Conservation (phyloP, 345 rosid species). For the Eucalyptus lansdowneana region DNA sequence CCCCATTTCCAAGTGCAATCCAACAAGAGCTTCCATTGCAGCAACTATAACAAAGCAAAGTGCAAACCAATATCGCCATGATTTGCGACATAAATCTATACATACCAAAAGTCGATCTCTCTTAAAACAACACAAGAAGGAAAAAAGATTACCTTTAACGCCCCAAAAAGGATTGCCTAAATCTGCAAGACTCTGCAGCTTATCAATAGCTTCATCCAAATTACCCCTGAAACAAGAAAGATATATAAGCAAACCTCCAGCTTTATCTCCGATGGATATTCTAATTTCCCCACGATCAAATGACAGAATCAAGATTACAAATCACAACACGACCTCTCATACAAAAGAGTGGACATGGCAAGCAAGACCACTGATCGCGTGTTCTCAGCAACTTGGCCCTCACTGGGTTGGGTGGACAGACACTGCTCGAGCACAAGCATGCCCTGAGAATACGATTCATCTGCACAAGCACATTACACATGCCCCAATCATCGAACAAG, state of each 20-base stretch:
- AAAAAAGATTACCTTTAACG: slow-evolving; percentile 32
- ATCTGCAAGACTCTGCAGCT: slow-evolving; percentile 26
- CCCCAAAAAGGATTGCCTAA: slow-evolving; percentile 19
- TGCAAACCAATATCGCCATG: background rate
- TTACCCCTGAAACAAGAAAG: slow-evolving; percentile 29
- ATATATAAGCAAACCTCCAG: background rate
- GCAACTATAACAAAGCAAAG: slow-evolving; percentile 25
- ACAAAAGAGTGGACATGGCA: slow-evolving; percentile 70
- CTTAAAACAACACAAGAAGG: background rate
- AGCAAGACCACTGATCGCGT: slow-evolving; percentile 56
- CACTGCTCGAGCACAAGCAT: slow-evolving; percentile 83
- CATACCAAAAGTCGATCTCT: background rate
- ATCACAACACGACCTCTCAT: slow-evolving; percentile 33
- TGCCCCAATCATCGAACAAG: background rate
- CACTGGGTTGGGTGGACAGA: slow-evolving; percentile 37
- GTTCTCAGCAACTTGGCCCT: slow-evolving; percentile 33
- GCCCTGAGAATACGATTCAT: slow-evolving; percentile 69
- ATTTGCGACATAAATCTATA: background rate
- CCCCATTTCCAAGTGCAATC: slow-evolving; percentile 55
- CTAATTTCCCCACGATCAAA: background rate
- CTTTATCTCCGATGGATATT: background rate
- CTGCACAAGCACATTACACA: slow-evolving; percentile 7
- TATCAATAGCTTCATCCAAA: slow-evolving; percentile 51
- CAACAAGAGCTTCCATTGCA: slow-evolving; percentile 68
- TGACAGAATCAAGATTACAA: background rate